A percentile compares a stretch with the other conserved stretches of the same genome.
Conservation (phyloP, 345 rosid species). For the Linum usitatissimum region DNA sequence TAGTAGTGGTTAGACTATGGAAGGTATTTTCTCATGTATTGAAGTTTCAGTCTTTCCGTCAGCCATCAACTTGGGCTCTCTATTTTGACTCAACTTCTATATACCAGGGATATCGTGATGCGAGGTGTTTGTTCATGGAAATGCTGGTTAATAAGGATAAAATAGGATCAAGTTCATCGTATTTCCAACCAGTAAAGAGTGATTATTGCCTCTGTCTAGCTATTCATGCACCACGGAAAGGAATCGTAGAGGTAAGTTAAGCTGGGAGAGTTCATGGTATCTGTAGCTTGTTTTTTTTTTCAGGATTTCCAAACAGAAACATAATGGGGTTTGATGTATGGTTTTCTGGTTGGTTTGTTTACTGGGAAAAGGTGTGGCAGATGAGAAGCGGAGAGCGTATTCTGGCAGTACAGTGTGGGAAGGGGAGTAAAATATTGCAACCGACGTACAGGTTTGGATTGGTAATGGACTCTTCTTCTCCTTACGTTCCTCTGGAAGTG, state of each 20-base stretch:
- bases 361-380: conserved; percentile 76
- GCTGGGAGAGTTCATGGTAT: background rate
- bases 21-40: conserved; percentile 42
- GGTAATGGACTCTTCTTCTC: conserved; percentile 46
- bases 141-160: conserved; percentile 58
- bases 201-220: conserved; percentile 91
- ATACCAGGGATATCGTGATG: conserved; percentile 86
- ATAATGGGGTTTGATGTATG: background rate
- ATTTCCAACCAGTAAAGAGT: conserved; percentile 49
- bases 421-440: conserved; percentile 72
- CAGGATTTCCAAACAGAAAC: background rate
- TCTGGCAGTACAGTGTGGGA: conserved; percentile 53
- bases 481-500: conserved; percentile 74
- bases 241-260: conserved; percentile 66
- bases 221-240: conserved; percentile 93
- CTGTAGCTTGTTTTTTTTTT: background rate
- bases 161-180: conserved; percentile 34
- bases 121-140: conserved; percentile 88
- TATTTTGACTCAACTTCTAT: conserved; percentile 4
- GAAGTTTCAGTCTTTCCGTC: background rate
- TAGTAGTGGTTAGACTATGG: conserved; percentile 90
- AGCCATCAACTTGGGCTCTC: background rate
- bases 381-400: conserved; percentile 94
- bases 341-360: background rate
- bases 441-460: conserved; percentile 82